Conservation (phyloP, 257 asterid genomes). For the Avicennia marina region DNA sequence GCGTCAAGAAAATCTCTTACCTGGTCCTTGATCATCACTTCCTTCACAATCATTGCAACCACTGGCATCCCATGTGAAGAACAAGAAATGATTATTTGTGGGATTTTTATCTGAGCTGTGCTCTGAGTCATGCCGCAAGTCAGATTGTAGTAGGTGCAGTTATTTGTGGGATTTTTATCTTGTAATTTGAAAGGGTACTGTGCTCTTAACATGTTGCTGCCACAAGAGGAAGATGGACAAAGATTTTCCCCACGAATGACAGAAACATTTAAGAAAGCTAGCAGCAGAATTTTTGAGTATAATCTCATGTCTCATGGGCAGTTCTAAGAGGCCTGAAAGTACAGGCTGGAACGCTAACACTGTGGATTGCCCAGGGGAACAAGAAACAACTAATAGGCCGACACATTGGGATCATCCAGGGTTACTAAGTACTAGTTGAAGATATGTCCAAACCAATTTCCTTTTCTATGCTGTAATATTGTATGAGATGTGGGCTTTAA, state of each 20-base stretch:
- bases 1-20: conserved; percentile 6
- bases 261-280: not conserved
- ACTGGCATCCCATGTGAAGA: conserved; percentile 22
- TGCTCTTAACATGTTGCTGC: not conserved
- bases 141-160: conserved; percentile 23
- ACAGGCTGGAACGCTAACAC: not conserved
- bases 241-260: not conserved
- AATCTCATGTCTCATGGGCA: conserved; percentile 5
- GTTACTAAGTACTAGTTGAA: no score
- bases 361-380: not conserved
- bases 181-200: conserved; percentile 21
- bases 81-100: not conserved
- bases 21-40: not conserved
- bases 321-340: not conserved
- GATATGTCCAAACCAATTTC: no score
- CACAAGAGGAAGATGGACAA: conserved; percentile 19
- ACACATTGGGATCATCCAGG: not conserved
- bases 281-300: not conserved
- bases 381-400: conserved; percentile 13
- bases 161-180: not conserved
- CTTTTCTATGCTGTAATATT: no score
- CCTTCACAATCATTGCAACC: conserved; percentile 17
- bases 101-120: conserved; percentile 11
- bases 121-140: not conserved
- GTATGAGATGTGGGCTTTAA: no score